Conservation (phyloP, 2,329 filamentous ascomycete genomes). For the Penicillium sp. region DNA sequence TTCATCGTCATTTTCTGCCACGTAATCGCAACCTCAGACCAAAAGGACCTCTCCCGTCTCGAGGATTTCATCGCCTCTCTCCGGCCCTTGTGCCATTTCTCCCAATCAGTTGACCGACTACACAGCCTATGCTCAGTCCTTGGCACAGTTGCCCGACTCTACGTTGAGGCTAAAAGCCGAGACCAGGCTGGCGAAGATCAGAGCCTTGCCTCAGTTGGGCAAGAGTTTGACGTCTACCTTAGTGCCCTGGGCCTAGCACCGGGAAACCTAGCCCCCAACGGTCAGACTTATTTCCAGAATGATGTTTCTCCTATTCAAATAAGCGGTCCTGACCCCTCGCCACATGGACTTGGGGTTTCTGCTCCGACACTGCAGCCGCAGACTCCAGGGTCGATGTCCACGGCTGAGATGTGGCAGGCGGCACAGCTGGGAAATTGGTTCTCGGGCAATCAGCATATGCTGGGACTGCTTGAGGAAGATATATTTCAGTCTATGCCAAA, state of each 20-base stretch:
- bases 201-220: conserved; percentile 55
- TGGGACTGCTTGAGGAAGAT: conserved; percentile 68
- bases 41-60: conserved; percentile 59
- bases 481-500: conserved; percentile 35
- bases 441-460: conserved; percentile 66
- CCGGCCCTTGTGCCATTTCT: conserved; percentile 55
- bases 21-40: conserved; percentile 56
- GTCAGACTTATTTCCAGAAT: conserved; percentile 11
- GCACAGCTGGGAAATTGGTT: conserved; percentile 68
- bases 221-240: conserved; percentile 68
- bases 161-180: conserved; percentile 66
- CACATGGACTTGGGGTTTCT: conserved; percentile 10
- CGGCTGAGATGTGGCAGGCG: conserved; percentile 31
- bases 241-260: conserved; percentile 66
- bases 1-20: conserved; percentile 57
- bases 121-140: conserved; percentile 67
- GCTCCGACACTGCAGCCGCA: conserved; percentile 13
- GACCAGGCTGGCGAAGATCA: conserved; percentile 53
- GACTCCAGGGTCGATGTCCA: conserved; percentile 16
- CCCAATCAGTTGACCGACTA: conserved; percentile 64
- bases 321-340: background rate
- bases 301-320: conserved; percentile 11
- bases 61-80: conserved; percentile 63
- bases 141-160: conserved; percentile 63
- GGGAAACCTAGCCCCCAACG: conserved; percentile 7